Evolutionary conservation across 2,329 filamentous ascomycete species (phyloP), one percentile per base, ranked within the genome.

Genomic region (Ascochyta lentis): DNA sequence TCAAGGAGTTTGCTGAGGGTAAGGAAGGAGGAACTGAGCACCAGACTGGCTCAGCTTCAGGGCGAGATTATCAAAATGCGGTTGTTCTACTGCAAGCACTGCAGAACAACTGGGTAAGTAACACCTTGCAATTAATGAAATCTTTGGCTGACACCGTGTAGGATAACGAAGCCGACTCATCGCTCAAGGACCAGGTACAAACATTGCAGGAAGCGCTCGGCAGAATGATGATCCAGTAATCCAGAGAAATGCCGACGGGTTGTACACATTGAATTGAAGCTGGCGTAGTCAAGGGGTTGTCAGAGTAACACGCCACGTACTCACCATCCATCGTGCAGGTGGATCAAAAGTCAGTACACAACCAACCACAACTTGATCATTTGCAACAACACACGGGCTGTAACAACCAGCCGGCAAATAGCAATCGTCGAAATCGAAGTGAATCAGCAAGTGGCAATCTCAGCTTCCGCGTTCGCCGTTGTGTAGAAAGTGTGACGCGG

Each of bases 61-160:
- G 68, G 3, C 61, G 71, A 37, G 70, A 76, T 37, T 70, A 68
- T 48, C 70, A 74, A 23, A 76, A 76, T 56, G 68, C 70, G 10
- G 58, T 76, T 27, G 72, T 75, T 31, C 58, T 76, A 37, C 49
- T 76, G 23, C 70, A 74, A 54, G 72, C 69, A 22, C 54, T 75
- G 49, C 58, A 63, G 37, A 69, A 66, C 23, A 71, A 76, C 53
- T 68, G 67, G 57, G 73, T 73, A 63, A 67, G 70, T 61, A 47
- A 27, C 26, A 40, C 26, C 16, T 29, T n/a, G 4, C 3, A 12
- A 22, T 26, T 19, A 12, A 19, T 45, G 27, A 27, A 26, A 19
- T 27, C 38, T 33, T 16, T 44, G 49, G 50, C 61, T 68, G 54
- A 69, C 46, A 26, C 26, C 9, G 35, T 47, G 24, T 39, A 73